These are phyloP conservation scores for Amanita brunnescens DNA, from an alignment of 768 basidiomycete genomes.

Conservation along the genomic window DNA sequence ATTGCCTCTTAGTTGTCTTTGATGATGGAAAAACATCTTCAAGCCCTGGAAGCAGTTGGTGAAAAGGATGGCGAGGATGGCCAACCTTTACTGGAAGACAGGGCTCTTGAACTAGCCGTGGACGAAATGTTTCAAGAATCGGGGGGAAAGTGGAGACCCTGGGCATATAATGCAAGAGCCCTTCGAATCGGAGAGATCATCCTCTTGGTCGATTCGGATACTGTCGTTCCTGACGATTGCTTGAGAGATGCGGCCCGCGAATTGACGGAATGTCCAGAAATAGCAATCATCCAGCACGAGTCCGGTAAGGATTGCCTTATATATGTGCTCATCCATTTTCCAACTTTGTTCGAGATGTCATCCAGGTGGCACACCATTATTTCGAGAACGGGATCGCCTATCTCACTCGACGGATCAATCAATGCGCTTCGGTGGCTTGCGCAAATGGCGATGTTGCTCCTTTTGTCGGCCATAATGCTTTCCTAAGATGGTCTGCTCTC, in stretches of 20 bases:
- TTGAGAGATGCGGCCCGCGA: constrained; percentile 87
- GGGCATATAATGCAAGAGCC: constrained; percentile 69
- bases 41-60: constrained; percentile 34
- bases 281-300: constrained; percentile 87
- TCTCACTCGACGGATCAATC: constrained; percentile 84
- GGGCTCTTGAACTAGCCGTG: constrained; percentile 62
- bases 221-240: constrained; percentile 79
- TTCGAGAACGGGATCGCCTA: constrained; percentile 88
- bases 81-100: constrained; percentile 58
- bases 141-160: constrained; percentile 54
- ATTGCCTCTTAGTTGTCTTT: constrained; percentile 47
- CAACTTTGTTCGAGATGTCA: constrained; percentile 46
- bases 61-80: constrained; percentile 28
- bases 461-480: constrained; percentile 85
- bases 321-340: constrained; percentile 6
- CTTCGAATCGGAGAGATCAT: constrained; percentile 75
- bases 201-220: constrained; percentile 77
- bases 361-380: constrained; percentile 85
- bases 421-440: constrained; percentile 69
- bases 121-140: constrained; percentile 61
- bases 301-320: constrained; percentile 41
- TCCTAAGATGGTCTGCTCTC: constrained; percentile 81
- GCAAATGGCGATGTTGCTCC: constrained; percentile 79
- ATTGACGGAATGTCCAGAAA: constrained; percentile 70
- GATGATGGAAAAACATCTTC: constrained; percentile 46